Evolutionary conservation across 2,329 filamentous ascomycete species (phyloP).

Genomic region (Thielaviopsis euricoi): DNA sequence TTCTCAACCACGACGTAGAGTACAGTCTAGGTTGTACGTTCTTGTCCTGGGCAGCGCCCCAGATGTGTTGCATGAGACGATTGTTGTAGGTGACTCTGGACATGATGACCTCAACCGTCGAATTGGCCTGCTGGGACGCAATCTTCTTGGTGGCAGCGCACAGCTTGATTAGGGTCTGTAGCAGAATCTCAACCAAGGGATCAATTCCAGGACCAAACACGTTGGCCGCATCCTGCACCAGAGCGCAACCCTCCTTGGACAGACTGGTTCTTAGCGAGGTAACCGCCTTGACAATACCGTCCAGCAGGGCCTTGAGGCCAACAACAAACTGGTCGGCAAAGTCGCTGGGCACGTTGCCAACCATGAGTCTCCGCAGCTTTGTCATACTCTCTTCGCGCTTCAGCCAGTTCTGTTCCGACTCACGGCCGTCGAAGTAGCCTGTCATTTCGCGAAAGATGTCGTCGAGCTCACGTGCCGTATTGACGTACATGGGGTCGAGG

Average conservation of each 20-base stretch:
- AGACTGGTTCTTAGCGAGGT: constrained; percentile 78
- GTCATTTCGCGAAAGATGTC: constrained; percentile 73
- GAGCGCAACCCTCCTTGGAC: constrained; percentile 67
- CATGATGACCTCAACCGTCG: constrained; percentile 66
- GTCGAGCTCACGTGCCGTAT: constrained; percentile 74
- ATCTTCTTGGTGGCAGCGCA: constrained; percentile 88
- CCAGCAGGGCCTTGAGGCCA: constrained; percentile 57
- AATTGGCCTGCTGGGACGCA: constrained; percentile 65
- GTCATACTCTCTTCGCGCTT: constrained; percentile 66
- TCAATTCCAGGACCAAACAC: constrained; percentile 66
- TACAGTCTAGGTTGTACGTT: constrained; percentile 75
- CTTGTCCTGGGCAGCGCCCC: constrained; percentile 73
- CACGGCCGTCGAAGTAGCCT: constrained; percentile 66
- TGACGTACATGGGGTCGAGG: constrained; percentile 69
- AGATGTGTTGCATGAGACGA: constrained; percentile 74
- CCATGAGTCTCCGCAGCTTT: constrained; percentile 61
- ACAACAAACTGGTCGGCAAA: constrained; percentile 55
- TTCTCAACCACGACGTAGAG: constrained; percentile 69
- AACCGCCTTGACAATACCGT: constrained; percentile 75
- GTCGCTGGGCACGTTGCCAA: constrained; percentile 68
- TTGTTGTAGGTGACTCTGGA: constrained; percentile 62
- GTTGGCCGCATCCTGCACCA: constrained; percentile 71
- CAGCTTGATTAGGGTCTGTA: constrained; percentile 81
- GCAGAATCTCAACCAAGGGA: constrained; percentile 72
- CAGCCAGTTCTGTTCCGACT: constrained; percentile 83